Conservation (phyloP, 2,329 filamentous ascomycete genomes). For the Allantophomopsis cytisporea region DNA sequence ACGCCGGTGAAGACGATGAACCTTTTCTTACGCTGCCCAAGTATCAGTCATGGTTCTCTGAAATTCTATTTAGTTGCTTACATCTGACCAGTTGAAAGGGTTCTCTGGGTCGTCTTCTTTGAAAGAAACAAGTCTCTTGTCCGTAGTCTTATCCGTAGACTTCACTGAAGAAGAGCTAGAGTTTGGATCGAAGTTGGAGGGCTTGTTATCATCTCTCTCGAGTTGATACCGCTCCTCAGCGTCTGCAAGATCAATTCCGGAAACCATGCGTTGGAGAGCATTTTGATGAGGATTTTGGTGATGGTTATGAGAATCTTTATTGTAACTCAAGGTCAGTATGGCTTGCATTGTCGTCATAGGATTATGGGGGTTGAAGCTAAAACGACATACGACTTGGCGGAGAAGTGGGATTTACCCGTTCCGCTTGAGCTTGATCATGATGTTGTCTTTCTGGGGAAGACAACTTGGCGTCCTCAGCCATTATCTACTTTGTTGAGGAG, state of each 20-base stretch:
- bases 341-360: too few relatives aligned
- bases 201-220: constrained; percentile 24
- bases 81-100: constrained; percentile 16
- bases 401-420: too few relatives aligned
- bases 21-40: constrained; percentile 29
- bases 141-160: constrained; percentile 4
- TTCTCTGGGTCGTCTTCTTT: constrained; percentile 15
- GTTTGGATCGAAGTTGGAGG: constrained; percentile 6
- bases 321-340: not conserved
- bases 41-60: not conserved
- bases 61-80: constrained; percentile 4
- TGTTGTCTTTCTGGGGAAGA: too few relatives aligned
- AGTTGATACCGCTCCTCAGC: constrained; percentile 25
- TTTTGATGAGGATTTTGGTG: constrained; percentile 4
- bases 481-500: too few relatives aligned
- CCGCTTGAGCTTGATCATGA: too few relatives aligned
- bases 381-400: too few relatives aligned
- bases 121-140: constrained; percentile 14
- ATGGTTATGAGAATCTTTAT: constrained; percentile 1
- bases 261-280: constrained; percentile 9
- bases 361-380: too few relatives aligned
- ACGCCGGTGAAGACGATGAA: constrained; percentile 40
- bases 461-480: too few relatives aligned
- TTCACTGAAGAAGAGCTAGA: constrained; percentile 9
- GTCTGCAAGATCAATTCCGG: constrained; percentile 24